Conservation (phyloP, 2,329 filamentous ascomycete genomes). For the Penicillium sp. region DNA sequence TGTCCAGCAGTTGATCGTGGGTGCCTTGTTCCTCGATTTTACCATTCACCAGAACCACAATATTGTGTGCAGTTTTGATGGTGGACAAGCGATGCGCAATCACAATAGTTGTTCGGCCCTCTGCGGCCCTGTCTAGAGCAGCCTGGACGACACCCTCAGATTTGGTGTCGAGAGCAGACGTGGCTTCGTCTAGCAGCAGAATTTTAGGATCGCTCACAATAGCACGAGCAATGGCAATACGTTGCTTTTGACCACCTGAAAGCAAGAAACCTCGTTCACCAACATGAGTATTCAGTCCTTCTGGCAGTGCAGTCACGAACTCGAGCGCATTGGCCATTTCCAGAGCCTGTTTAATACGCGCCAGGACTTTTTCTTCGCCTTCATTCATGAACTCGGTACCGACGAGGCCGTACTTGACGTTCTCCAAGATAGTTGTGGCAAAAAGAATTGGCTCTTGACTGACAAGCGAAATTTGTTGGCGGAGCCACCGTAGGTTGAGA, state of each 20-base stretch:
- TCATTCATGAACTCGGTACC: constrained; percentile 72
- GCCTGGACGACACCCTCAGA: constrained; percentile 93
- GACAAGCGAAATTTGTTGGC: constrained; percentile 87
- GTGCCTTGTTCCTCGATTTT: constrained; percentile 89
- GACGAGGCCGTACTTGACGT: constrained; percentile 86
- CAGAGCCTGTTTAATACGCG: constrained; percentile 74
- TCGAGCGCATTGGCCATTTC: constrained; percentile 92
- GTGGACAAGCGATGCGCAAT: constrained; percentile 95
- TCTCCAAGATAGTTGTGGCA: constrained; percentile 80
- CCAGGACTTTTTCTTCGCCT: constrained; percentile 62
- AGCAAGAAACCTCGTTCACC: constrained; percentile 90
- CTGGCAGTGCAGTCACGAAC: constrained; percentile 76
- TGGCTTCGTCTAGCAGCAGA: constrained; percentile 90
- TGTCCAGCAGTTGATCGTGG: constrained; percentile 72
- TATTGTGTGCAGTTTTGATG: constrained; percentile 90
- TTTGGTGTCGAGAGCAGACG: constrained; percentile 87
- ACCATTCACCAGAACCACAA: constrained; percentile 85
- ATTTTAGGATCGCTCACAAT: constrained; percentile 90
- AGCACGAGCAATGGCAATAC: constrained; percentile 88
- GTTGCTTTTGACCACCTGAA: constrained; percentile 93
- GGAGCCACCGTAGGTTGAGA: constrained; percentile 84
- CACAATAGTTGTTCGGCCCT: constrained; percentile 88
- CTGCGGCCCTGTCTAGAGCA: constrained; percentile 78
- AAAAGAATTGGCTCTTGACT: constrained; percentile 92
- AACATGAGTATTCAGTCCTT: constrained; percentile 92